phyloP scores from a whole-genome alignment of 768 basidiomycete genomes.

The Termitomyces sp. region DNA sequence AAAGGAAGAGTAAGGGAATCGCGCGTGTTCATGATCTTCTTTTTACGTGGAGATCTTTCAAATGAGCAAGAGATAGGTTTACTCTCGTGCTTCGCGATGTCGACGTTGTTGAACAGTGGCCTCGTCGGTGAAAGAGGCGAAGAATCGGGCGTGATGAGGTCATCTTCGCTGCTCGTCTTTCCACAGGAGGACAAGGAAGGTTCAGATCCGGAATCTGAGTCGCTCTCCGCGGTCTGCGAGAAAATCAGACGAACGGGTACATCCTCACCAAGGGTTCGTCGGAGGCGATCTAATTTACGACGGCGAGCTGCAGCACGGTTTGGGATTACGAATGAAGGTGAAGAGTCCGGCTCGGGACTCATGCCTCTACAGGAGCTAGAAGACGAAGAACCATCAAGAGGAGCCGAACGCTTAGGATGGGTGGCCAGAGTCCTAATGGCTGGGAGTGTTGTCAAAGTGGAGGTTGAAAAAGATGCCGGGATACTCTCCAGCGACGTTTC shows the following conservation, averaged over 20 bases:
- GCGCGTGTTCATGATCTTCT: constrained; percentile 10
- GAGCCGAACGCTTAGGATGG: constrained; percentile 18
- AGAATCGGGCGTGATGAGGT: not conserved
- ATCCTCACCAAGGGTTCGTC: constrained; percentile 57
- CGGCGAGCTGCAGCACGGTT: constrained; percentile 44
- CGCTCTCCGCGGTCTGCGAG: constrained; percentile 21
- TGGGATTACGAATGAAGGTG: constrained; percentile 36
- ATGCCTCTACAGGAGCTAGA: not conserved
- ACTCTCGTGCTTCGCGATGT: not conserved
- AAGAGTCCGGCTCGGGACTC: constrained; percentile 9
- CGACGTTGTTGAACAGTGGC: not conserved
- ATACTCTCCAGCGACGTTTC: constrained; percentile 23
- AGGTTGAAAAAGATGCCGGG: constrained; percentile 22
- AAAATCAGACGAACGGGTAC: constrained; percentile 63
- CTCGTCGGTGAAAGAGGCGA: not conserved
- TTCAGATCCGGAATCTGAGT: constrained; percentile 3
- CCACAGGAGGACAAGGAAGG: not conserved
- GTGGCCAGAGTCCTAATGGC: constrained; percentile 9
- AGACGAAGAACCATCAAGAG: constrained; percentile 1
- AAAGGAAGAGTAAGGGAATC: constrained; percentile 8
- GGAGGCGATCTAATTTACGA: constrained; percentile 61
- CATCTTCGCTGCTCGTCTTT: constrained; percentile 1
- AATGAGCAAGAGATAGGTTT: not conserved
- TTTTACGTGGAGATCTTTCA: not conserved
- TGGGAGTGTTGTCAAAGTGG: constrained; percentile 9